Conservation (phyloP, 306 rosid species). For the Geum urbanum region DNA sequence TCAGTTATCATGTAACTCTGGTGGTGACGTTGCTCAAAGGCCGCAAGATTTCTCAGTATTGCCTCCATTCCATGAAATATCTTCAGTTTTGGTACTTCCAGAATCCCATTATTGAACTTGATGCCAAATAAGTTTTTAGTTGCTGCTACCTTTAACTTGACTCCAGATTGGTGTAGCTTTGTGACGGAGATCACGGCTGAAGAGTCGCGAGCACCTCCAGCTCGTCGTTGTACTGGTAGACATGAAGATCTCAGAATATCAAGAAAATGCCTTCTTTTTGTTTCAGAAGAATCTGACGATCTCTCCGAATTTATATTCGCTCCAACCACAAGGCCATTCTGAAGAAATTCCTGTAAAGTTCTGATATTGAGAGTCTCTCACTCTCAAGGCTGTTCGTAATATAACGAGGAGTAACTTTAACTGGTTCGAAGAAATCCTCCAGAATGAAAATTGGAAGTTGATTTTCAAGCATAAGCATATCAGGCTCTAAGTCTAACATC, state of each 20-base stretch:
- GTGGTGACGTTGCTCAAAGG: constrained; percentile 28
- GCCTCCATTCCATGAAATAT: not conserved
- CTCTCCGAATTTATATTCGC: not conserved
- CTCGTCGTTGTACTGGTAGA: not conserved
- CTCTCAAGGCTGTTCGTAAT: not conserved
- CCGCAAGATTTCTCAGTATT: constrained; percentile 14
- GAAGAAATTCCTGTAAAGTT: not conserved
- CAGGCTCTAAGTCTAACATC: too few relatives aligned
- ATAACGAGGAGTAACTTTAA: too few relatives aligned
- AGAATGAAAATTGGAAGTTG: not conserved
- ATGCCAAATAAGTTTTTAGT: not conserved
- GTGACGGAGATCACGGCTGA: not conserved
- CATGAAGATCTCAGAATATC: not conserved
- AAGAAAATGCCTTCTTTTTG: not conserved
- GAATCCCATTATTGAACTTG: not conserved
- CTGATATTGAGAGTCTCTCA: not conserved
- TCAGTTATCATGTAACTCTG: constrained; percentile 3
- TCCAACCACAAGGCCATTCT: fast-evolving
- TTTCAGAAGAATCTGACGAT: not conserved
- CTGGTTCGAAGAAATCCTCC: not conserved
- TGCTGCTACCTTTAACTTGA: not conserved
- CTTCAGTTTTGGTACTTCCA: constrained; percentile 25
- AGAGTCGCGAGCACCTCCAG: not conserved
- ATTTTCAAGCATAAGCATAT: not conserved
- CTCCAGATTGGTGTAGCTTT: not conserved